A percentile compares a stretch with the other conserved stretches of the same genome.
Conservation (phyloP, 1,139 yeast species). For the Saccharomyces hybrid region DNA sequence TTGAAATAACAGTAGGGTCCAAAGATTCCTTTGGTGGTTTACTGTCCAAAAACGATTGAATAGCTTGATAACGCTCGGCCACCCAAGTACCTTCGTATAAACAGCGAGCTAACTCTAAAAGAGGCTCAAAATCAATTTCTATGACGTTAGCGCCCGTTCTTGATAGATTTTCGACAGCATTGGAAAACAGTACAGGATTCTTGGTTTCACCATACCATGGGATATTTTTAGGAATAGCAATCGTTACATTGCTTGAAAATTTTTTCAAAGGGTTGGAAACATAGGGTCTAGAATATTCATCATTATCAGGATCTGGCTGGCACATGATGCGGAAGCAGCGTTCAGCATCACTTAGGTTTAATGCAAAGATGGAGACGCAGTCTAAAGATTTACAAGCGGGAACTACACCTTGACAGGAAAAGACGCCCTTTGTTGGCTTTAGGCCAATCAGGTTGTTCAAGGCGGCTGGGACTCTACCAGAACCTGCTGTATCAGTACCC, state of each 20-base stretch:
- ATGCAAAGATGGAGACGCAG: constrained; percentile 78
- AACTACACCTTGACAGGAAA: constrained; percentile 81
- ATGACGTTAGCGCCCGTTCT: constrained; percentile 50
- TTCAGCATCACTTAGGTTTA: constrained; percentile 78
- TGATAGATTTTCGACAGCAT: constrained; percentile 52
- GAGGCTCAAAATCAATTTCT: constrained; percentile 61
- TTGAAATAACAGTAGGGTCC: constrained; percentile 76
- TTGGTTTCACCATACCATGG: constrained; percentile 75
- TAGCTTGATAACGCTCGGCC: constrained; percentile 84
- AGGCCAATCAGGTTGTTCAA: constrained; percentile 84
- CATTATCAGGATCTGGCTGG: constrained; percentile 57
- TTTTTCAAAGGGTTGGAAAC: constrained; percentile 58
- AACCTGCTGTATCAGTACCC: constrained; percentile 98
- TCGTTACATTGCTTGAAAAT: constrained; percentile 50
- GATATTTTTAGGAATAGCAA: constrained; percentile 68
- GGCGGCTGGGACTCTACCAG: constrained; percentile 97
- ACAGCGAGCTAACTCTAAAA: constrained; percentile 76
- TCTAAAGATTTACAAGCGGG: constrained; percentile 97
- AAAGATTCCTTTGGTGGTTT: constrained; percentile 63
- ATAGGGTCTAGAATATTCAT: constrained; percentile 70
- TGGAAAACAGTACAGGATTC: constrained; percentile 59
- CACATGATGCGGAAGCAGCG: constrained; percentile 62
- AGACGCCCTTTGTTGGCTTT: constrained; percentile 84
- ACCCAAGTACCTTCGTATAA: constrained; percentile 99
- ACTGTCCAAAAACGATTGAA: constrained; percentile 61